Conservation (phyloP, 2,329 filamentous ascomycete species). For the Botrytis sinoallii region DNA sequence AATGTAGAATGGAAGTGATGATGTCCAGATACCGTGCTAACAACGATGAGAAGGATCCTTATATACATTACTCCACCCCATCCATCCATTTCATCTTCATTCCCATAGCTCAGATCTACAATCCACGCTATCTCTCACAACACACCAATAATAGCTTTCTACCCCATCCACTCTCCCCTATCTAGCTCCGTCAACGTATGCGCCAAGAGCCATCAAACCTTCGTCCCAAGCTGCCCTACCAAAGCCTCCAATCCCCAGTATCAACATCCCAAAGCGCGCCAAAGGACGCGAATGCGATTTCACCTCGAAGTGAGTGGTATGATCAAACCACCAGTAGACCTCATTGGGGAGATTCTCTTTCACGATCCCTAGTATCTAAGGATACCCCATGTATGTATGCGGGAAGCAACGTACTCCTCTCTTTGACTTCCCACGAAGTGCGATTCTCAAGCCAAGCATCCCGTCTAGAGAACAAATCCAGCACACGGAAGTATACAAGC, state of each 20-base stretch:
- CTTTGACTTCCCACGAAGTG: background rate
- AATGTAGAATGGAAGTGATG: conserved; percentile 13
- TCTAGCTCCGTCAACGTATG: background rate
- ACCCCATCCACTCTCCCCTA: background rate
- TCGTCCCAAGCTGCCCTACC: background rate
- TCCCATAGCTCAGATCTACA: background rate
- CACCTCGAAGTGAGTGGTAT: background rate
- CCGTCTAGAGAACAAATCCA: background rate
- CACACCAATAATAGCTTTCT: background rate
- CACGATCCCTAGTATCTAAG: background rate
- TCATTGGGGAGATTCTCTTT: too few species aligned
- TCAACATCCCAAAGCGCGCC: background rate
- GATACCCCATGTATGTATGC: background rate
- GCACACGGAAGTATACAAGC: background rate
- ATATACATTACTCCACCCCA: conserved; percentile 2
- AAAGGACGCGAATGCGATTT: background rate
- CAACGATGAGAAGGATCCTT: background rate
- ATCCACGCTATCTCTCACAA: background rate
- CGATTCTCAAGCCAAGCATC: background rate
- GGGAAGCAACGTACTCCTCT: too few species aligned
- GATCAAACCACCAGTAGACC: background rate
- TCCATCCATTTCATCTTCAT: background rate
- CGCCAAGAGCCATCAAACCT: background rate
- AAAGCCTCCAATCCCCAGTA: background rate
- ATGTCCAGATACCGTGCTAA: conserved; percentile 14